Evolutionary conservation across 768 basidiomycete species (phyloP).

Genomic region (Leccinum rimulosum): DNA sequence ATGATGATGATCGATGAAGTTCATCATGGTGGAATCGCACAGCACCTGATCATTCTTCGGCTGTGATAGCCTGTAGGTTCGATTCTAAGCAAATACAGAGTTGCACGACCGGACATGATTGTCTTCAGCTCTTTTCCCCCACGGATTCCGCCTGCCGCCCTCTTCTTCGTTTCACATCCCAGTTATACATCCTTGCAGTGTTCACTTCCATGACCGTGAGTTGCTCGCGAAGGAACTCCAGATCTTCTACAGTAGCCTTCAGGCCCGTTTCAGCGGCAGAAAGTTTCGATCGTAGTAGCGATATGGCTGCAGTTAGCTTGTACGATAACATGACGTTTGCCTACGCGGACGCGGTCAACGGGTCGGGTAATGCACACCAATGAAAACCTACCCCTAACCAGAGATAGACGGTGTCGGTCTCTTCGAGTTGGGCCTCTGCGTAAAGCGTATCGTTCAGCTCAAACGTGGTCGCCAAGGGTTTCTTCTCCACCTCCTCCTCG

Average conservation of each 20-base stretch:
- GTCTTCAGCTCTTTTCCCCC: constrained; percentile 14
- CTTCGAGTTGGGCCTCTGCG: constrained; percentile 85
- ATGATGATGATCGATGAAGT: background rate
- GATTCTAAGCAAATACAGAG: background rate
- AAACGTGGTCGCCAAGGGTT: constrained; percentile 79
- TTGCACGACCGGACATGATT: background rate
- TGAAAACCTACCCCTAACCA: constrained; percentile 85
- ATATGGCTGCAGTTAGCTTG: constrained; percentile 72
- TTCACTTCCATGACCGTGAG: constrained; percentile 96
- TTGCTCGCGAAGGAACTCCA: constrained; percentile 92
- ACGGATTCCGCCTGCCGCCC: constrained; percentile 41
- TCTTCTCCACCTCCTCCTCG: constrained; percentile 33
- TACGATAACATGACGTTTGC: constrained; percentile 99
- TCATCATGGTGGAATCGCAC: background rate
- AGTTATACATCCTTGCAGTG: constrained; percentile 93
- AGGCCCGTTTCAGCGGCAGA: constrained; percentile 64
- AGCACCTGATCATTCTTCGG: background rate
- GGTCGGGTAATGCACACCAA: background rate
- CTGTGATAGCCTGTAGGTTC: background rate
- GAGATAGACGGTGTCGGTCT: constrained; percentile 85
- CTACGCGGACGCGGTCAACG: constrained; percentile 39
- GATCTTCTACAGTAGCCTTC: constrained; percentile 73
- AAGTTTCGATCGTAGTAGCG: constrained; percentile 74
- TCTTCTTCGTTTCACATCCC: constrained; percentile 85
- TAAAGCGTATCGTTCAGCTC: constrained; percentile 96